phyloP scores from a whole-genome alignment of 2,329 filamentous ascomycete species.

The Cordyceps cateniannulata region DNA sequence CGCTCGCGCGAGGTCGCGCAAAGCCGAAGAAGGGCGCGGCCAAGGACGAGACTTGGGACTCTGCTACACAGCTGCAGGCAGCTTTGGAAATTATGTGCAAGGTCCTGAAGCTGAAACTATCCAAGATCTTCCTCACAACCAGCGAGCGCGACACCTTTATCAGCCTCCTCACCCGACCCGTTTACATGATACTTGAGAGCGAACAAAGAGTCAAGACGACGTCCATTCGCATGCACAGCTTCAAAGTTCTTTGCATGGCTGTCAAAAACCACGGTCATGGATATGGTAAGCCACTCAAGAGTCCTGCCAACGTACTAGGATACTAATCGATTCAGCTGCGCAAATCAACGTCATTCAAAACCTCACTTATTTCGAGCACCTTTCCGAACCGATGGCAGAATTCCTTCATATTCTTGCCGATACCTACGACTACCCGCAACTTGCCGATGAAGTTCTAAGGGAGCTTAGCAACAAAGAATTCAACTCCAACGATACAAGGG shows the following conservation, averaged over 20 bases:
- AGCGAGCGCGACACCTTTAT: slow-evolving; percentile 96
- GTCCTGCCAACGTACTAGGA: slow-evolving; percentile 9
- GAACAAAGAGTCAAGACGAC: slow-evolving; percentile 87
- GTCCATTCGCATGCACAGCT: slow-evolving; percentile 89
- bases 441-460: slow-evolving; percentile 86
- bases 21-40: slow-evolving; percentile 70
- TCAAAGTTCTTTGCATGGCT: slow-evolving; percentile 93
- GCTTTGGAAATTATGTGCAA: slow-evolving; percentile 95
- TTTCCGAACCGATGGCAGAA: slow-evolving; percentile 99
- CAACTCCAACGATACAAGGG: slow-evolving; percentile 90
- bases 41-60: slow-evolving; percentile 85
- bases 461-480: slow-evolving; percentile 98
- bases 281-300: slow-evolving; percentile 57
- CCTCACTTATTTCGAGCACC: slow-evolving; percentile 93
- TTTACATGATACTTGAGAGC: slow-evolving; percentile 90
- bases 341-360: slow-evolving; percentile 98
- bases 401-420: slow-evolving; percentile 93
- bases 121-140: slow-evolving; percentile 90
- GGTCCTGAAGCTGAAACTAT: slow-evolving; percentile 84
- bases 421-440: slow-evolving; percentile 94
- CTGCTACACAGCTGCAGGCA: slow-evolving; percentile 75
- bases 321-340: slow-evolving; percentile 55
- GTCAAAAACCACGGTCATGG: slow-evolving; percentile 97
- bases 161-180: slow-evolving; percentile 80
- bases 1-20: slow-evolving; percentile 64